Base-by-base conservation (phyloP, 1,284 basidiomycete species). In the Tetrapyrgos nigripes region DNA sequence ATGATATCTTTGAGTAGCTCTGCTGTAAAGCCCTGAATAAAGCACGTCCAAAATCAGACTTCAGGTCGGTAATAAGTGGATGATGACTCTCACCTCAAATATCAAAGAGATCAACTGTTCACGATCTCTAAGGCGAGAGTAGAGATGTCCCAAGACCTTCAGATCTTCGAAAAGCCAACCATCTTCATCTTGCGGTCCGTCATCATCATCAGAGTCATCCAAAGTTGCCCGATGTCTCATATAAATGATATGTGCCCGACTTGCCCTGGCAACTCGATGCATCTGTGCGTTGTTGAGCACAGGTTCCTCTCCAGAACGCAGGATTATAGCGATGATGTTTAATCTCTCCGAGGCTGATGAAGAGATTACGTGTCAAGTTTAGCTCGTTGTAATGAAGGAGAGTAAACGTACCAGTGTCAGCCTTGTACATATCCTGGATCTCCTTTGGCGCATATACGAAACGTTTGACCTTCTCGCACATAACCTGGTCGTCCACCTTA, bases 1-100 rank as follows among this genome's bases (percentile, higher is more conserved):
- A 99, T 96, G 62, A 99, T 98, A 72, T 99, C 97, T 76, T 97
- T 98, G 67, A 99, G 80, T 40, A 99, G 79, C 50, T 98, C 97
- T 3, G 97, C 89, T 0, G 97, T 99, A 43, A 91, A 91, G 13
- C 96, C 96, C 94, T 97, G 62, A 2, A 37, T 33, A 31, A n/a
- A 24, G 21, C 37, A 50, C 35, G 23, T 45, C 37, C 48, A 55
- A 28, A 9, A 44, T 40, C 48, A 27, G 45, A 28, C 33, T 60
- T 48, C 21, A 50, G 17, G 21, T 3, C 21, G 43, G 13, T 23
- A 44, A 52, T 3, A 48, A 9, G 49, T 45, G 24, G 37, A 11
- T 55, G 49, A 8, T 54, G 49, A 21, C 37, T 71, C 83, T 60
- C 58, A 89, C 95, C 85, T 99, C 97, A 66, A 98, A 98, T 53